Evolutionary conservation across 2,329 filamentous ascomycete species (phyloP), one percentile per base, ranked within the genome.

Genomic region (Ceratocystis diversiconidia): DNA sequence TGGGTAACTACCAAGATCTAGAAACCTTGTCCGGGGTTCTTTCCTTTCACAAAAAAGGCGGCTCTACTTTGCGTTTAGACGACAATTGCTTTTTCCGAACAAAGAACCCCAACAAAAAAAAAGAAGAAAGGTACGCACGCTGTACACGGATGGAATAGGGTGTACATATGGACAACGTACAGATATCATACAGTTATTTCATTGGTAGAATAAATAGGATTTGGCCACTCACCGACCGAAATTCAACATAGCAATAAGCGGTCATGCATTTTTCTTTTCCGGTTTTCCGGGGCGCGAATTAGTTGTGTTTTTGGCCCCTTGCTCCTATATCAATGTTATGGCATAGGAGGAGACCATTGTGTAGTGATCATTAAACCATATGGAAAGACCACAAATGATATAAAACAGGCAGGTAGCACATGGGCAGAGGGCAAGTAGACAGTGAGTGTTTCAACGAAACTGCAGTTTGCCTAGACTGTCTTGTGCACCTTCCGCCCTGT

Each of bases 31-130:
- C 52, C 7, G 30, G 52, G 52, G 52, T 57, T 17, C 52, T 57
- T 57, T 32, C 50, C 28, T 57, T 57, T 30, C 5, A 8, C 2
- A 52, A 22, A 32, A 57, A 32, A 32, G 28, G 52, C 52, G 52
- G 52, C 52, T 57, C 52, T 57, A 57, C 52, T 57, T 57, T 15
- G 36, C 36, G 12, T 15, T 57, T 57, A 3, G 52, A 57, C 28
- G 25, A 57, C 52, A 28, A 32, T 32, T 57, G 28, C 52, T 57
- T 30, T 17, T 30, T 28, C 17, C n/a, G 48, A 52, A 57, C 52
- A 57, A 57, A 30, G 25, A 28, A 17, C 17, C 52, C 52, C 52
- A 57, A 57, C 28, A 57, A 57, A 57, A 57, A 57, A 57, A 57
- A 57, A 22, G 22, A 55, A 25, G 22, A 30, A 57, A 57, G 52